Base-by-base conservation (phyloP, 2,329 filamentous ascomycete genomes). In the Ophiocordyceps robertsii region DNA sequence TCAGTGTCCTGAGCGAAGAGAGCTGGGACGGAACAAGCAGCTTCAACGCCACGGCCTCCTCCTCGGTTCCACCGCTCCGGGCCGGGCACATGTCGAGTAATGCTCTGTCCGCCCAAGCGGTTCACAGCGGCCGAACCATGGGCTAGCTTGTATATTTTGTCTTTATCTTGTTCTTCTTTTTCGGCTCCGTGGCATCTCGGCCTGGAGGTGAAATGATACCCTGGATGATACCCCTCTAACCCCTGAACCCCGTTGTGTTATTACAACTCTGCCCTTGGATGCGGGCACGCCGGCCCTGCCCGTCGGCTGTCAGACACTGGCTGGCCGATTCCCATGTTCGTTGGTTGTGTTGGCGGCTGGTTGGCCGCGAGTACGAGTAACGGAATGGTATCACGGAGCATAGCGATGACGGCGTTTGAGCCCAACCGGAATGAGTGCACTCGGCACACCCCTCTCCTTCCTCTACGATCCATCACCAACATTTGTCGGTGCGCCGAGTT, bases 1-100 rank as follows among this genome's bases (percentile, higher is more conserved):
- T 98, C 33, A 89, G 80, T 48, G 86, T 84, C 13, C 68, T 96
- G 40, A 83, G 84, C 46, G 89, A 95, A 53, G 84, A 92, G 58
- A 70, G 65, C 36, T 80, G 77, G 75, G 70, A 77, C 47, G 52
- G 65, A 7, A 61, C 60, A 38, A 48, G 47, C 8, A 43, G 49
- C 38, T 53, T 49, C 38, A 44, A 51, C 33, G 36, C 52, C 14
- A 33, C 49, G 21, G 44, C 40, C 40, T 48, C 60, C 29, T 43
- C 55, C 24, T 51, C 56, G 8, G 46, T 56, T 40, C 47, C 56
- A 36, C 48, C 51, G 27, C 52, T 63, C 16, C 52, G 54, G 39
- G 50, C 59, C 13, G 53, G 53, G 29, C 61, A 61, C 43, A 44
- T 54, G 13, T 48, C 56, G 37, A 55, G 56, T 37, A 56, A 60